Base-by-base conservation (phyloP, 192 early-diverging fungal genomes). In the Mortierella alpina region DNA sequence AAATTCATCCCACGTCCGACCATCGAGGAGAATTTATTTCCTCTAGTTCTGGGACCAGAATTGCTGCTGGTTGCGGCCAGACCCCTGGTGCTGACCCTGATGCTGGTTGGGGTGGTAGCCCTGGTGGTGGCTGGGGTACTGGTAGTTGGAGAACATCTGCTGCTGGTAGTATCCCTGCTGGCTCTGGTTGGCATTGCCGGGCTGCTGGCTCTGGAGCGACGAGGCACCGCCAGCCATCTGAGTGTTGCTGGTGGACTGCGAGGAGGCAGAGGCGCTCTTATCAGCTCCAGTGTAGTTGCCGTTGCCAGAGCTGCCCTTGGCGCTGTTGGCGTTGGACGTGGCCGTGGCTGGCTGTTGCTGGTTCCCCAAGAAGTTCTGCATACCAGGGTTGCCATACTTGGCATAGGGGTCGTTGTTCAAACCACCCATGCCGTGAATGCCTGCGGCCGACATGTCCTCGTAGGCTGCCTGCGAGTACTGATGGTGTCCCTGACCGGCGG, bases 91-190 rank as follows among this genome's bases (percentile, higher is more conserved):
- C 63, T 70, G 67, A 10, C 71, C 66, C 39, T 68, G 66, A 53
- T 71, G 69, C 40, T 79, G 83, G 59, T 73, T 78, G 54, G 72
- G 78, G 48, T 77, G 79, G 46, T 75, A 77, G 14, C 67, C 73
- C 39, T 84, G 83, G 57, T 84, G 79, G 15, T 83, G 84, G 67
- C 69, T 84, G 42, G 83, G 83, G 49, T 87, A 84, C 71, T 87
- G 86, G 65, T 87, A 83, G 73, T 72, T 84, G 12, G 86, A 87
- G 77, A 87, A 85, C 82, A 86, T 86, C 45, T 86, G 76, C 59
- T 75, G 73, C 46, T 79, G 76, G 51, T 79, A 65, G 59, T 79
- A 79, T 5, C 63, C 61, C 52, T 66, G 66, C 22, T 76, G 76
- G 9, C 52, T 53, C 46, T 79, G 76, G 54, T 49, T 65, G 31